A percentile compares a stretch with the other conserved stretches of the same genome.
Conservation (phyloP, 2,329 filamentous ascomycete genomes). For the Cladorrhinum sp. region DNA sequence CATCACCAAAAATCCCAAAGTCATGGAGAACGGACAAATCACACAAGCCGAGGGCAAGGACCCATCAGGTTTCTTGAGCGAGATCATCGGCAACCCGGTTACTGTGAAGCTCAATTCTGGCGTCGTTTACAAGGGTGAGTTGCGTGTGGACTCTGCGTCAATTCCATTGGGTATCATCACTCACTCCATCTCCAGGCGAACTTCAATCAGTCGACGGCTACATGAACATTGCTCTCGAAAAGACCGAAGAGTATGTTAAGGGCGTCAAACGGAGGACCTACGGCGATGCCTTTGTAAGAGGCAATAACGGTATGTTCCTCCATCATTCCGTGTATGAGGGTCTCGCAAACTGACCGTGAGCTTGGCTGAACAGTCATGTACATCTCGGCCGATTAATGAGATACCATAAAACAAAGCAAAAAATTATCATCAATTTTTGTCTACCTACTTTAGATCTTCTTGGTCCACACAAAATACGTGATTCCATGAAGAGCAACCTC, state of each 20-base stretch:
- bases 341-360: not conserved
- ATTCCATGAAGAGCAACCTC: slow-evolving; percentile 62
- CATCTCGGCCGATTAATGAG: slow-evolving; percentile 59
- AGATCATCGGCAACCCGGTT: slow-evolving; percentile 91
- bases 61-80: slow-evolving; percentile 86
- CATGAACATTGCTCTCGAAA: slow-evolving; percentile 99
- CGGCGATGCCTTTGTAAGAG: slow-evolving; percentile 91
- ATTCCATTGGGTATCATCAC: not conserved
- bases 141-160: not conserved
- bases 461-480: slow-evolving; percentile 63
- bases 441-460: slow-evolving; percentile 15
- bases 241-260: slow-evolving; percentile 88
- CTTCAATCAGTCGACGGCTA: slow-evolving; percentile 97
- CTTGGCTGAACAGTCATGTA: slow-evolving; percentile 57
- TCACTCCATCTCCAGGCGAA: slow-evolving; percentile 61
- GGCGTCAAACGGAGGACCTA: slow-evolving; percentile 79
- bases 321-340: not conserved
- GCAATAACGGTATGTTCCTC: slow-evolving; percentile 75
- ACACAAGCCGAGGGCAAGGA: slow-evolving; percentile 75
- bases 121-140: slow-evolving; percentile 88
- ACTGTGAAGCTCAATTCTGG: slow-evolving; percentile 99
- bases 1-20: slow-evolving; percentile 13
- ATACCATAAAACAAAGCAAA: not conserved
- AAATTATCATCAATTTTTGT: not conserved
- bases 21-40: slow-evolving; percentile 72